Evolutionary conservation across 768 basidiomycete genomes (phyloP), one percentile per base, ranked within the genome.

Genomic region (Boletus fagicola): DNA sequence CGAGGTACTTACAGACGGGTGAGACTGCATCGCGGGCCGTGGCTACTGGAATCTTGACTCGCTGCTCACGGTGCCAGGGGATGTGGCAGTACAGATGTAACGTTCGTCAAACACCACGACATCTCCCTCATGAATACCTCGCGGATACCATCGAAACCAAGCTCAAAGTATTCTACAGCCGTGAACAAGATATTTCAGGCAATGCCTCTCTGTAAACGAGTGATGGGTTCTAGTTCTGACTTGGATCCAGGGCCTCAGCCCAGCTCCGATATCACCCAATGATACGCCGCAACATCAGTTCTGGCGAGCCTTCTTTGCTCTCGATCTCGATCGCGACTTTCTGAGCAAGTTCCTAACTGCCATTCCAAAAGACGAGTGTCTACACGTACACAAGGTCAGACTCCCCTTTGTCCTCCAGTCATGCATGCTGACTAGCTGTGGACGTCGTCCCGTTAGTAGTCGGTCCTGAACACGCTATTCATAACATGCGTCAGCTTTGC

Each of bases 151-250:
- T 49, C 39, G 46, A 69, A 62, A 43, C 61, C 80, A 48, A 74
- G 68, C 51, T 80, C 84, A 3, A 83, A 76, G 63, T 82, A 83
- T 53, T 70, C 79, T 49, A 65, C 70, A 0, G 74, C 74, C 13
- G 80, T 82, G 62, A 74, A 67, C 46, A 82, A 80, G 57, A 74
- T 86, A 22, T 75, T 86, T 44, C 77, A 77, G 72, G 78, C 58
- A 67, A 58, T n/a, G 63, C 20, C 31, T 49, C 12, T 50, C 13
- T 36, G 24, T 35, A 1, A 36, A 52, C 11, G 38, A 38, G 28
- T 6, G 39, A 45, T 10, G 13, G 20, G n/a, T 40, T 51, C 49
- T 53, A 13, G 36, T 24, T 24, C 42, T 57, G 50, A 65, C 47
- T 7, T 33, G 24, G n/a, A 4, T 51, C 18, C 45, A 83, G 68